Evolutionary conservation across 352 stramenopile species (phyloP).

Genomic region (Phytophthora foliorum): DNA sequence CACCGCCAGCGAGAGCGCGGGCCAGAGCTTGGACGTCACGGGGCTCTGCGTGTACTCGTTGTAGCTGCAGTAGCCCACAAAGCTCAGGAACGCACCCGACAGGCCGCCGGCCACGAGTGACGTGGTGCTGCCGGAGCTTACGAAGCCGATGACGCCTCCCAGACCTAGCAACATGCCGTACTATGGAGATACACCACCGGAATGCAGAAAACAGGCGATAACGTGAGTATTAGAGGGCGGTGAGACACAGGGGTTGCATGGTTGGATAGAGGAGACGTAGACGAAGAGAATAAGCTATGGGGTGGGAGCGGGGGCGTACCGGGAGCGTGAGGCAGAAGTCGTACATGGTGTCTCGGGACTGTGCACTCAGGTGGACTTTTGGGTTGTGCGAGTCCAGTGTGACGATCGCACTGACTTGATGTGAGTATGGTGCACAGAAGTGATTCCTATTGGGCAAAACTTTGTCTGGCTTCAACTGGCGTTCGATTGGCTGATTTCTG

Average conservation of each 20-base stretch:
- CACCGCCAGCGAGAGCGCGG: slow-evolving; percentile 70
- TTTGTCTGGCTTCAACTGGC: slow-evolving; percentile 27
- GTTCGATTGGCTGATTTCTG: slow-evolving; percentile 30
- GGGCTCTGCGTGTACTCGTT: slow-evolving; percentile 87
- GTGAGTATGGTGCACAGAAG: not conserved
- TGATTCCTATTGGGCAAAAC: slow-evolving; percentile 20
- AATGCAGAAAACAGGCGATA: slow-evolving; percentile 14
- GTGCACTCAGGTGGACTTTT: slow-evolving; percentile 6
- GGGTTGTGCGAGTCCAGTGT: not conserved
- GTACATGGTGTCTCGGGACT: slow-evolving; percentile 61
- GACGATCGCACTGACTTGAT: not conserved
- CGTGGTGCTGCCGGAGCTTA: slow-evolving; percentile 77
- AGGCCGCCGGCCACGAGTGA: slow-evolving; percentile 71
- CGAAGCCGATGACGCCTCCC: slow-evolving; percentile 78
- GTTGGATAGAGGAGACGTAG: slow-evolving; percentile 12
- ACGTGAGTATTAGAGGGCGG: not conserved
- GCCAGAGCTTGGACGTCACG: slow-evolving; percentile 85
- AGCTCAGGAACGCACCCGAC: slow-evolving; percentile 77
- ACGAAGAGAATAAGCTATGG: not conserved
- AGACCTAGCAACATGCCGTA: slow-evolving; percentile 81
- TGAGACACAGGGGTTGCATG: not conserved
- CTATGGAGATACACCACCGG: slow-evolving; percentile 41
- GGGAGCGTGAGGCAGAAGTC: slow-evolving; percentile 91
- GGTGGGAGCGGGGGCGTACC: slow-evolving; percentile 45
- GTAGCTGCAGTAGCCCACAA: slow-evolving; percentile 88